These are phyloP conservation scores for Sporothrix pallida DNA, from an alignment of 2,329 filamentous ascomycete species.

Conservation along the genomic window DNA sequence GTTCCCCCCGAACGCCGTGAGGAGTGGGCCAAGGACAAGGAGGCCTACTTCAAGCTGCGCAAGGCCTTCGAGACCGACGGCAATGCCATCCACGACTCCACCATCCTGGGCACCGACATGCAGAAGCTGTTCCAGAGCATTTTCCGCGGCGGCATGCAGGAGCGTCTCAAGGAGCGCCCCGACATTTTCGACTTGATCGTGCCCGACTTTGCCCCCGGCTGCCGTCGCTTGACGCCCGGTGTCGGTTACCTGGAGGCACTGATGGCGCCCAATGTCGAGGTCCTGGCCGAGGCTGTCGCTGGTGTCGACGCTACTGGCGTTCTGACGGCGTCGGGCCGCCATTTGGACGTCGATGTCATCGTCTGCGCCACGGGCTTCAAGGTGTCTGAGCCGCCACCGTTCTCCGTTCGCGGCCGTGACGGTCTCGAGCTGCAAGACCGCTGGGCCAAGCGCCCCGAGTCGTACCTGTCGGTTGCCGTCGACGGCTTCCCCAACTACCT, in stretches of 20 bases:
- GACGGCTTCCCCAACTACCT: slow-evolving; percentile 58
- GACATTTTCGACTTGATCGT: slow-evolving; percentile 52
- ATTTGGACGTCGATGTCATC: slow-evolving; percentile 50
- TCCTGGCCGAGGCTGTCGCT: slow-evolving; percentile 46
- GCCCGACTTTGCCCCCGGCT: slow-evolving; percentile 53
- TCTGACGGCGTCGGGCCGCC: slow-evolving; percentile 40
- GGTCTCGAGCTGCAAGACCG: slow-evolving; percentile 48
- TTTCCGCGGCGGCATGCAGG: slow-evolving; percentile 49
- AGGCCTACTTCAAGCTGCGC: slow-evolving; percentile 49
- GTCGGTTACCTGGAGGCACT: slow-evolving; percentile 55
- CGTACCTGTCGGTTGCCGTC: slow-evolving; percentile 54
- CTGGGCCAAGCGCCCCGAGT: slow-evolving; percentile 49
- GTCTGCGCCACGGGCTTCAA: slow-evolving; percentile 57
- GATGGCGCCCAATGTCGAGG: slow-evolving; percentile 49
- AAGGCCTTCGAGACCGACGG: slow-evolving; percentile 53
- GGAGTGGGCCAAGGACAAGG: slow-evolving; percentile 48
- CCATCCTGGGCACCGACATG: slow-evolving; percentile 47
- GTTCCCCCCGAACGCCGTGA: slow-evolving; percentile 49
- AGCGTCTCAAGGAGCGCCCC: slow-evolving; percentile 51
- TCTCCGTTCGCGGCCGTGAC: slow-evolving; percentile 49
- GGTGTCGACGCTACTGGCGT: slow-evolving; percentile 48
- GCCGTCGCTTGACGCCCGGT: slow-evolving; percentile 54
- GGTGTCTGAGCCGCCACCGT: slow-evolving; percentile 50
- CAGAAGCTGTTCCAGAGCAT: slow-evolving; percentile 43
- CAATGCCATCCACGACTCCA: slow-evolving; percentile 51